Evolutionary conservation across 108 stramenopile genomes (phyloP).

Genomic region (Discostella pseudostelligera): DNA sequence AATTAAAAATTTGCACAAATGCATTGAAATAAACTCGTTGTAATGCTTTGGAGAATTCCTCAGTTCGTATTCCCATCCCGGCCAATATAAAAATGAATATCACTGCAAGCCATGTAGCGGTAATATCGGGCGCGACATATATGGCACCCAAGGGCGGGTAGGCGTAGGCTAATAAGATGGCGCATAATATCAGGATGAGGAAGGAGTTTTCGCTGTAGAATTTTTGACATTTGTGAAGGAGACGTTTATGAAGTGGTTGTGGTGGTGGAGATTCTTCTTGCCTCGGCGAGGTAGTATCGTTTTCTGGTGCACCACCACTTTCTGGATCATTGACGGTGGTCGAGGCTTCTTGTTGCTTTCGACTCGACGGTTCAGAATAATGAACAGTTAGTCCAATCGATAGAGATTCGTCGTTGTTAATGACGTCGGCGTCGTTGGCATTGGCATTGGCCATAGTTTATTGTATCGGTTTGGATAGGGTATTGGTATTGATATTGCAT

Average conservation of each 20-base stretch:
- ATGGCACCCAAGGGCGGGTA: slow-evolving; percentile 81
- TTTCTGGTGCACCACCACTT: background rate
- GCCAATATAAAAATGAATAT: slow-evolving; percentile 78
- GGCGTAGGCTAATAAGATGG: slow-evolving; percentile 72
- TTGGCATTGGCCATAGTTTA: background rate
- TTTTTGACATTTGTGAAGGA: slow-evolving; percentile 11
- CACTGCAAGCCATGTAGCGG: slow-evolving; percentile 79
- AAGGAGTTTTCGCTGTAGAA: slow-evolving; percentile 56
- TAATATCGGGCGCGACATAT: slow-evolving; percentile 72
- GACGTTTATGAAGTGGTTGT: slow-evolving; percentile 9
- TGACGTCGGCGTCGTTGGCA: background rate
- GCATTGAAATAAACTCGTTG: slow-evolving; percentile 65
- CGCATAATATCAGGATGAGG: slow-evolving; percentile 54
- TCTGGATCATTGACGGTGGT: background rate
- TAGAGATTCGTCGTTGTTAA: background rate
- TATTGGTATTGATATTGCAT: too few relatives aligned
- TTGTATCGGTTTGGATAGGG: too few relatives aligned
- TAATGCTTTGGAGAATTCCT: slow-evolving; percentile 81
- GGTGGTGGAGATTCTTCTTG: background rate
- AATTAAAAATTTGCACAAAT: slow-evolving; percentile 74
- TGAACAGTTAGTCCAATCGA: background rate
- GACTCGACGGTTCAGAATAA: background rate
- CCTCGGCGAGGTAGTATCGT: background rate
- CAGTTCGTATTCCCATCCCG: slow-evolving; percentile 77
- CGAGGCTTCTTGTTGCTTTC: background rate